Evolutionary conservation across 108 stramenopile genomes (phyloP).

Genomic region (Fragilaria crotonensis): DNA sequence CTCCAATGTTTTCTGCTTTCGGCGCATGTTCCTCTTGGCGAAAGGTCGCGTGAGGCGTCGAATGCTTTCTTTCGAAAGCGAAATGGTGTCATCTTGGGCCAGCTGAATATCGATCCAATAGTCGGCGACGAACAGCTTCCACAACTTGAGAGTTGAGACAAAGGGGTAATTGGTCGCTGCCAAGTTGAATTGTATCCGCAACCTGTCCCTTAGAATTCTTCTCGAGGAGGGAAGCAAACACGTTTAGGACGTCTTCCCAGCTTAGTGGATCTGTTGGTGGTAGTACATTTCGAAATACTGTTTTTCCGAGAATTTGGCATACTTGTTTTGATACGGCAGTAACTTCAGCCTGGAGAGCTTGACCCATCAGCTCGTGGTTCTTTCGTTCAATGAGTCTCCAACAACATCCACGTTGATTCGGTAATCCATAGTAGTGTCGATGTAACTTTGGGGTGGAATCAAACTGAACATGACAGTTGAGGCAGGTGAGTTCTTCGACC

Average conservation of each 20-base stretch:
- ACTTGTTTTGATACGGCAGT: conserved; percentile 7
- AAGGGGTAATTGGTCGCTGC: conserved; percentile 3
- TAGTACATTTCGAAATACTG: not conserved
- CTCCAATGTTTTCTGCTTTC: too few relatives aligned
- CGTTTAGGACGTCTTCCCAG: not conserved
- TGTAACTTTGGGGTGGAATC: conserved; percentile 1
- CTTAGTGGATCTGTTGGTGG: not conserved
- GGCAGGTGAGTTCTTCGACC: conserved; percentile 1
- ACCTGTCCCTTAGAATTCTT: not conserved
- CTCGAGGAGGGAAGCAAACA: not conserved
- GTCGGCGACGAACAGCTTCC: conserved; percentile 11
- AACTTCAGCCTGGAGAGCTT: conserved; percentile 12
- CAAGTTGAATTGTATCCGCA: conserved; percentile 1
- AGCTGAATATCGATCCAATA: conserved; percentile 26
- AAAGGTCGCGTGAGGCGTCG: not conserved
- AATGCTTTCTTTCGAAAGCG: not conserved
- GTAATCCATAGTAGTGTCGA: conserved; percentile 21
- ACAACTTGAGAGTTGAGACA: conserved; percentile 15
- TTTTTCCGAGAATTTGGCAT: not conserved
- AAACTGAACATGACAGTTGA: conserved; percentile 16
- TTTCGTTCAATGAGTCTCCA: conserved; percentile 7
- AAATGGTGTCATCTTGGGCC: conserved; percentile 7
- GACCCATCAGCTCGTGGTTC: conserved; percentile 9
- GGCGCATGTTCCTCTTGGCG: too few relatives aligned
- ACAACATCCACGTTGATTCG: conserved; percentile 17